Evolutionary conservation across 2,329 filamentous ascomycete species (phyloP).

Genomic region (Hypoxylon rubiginosum): DNA sequence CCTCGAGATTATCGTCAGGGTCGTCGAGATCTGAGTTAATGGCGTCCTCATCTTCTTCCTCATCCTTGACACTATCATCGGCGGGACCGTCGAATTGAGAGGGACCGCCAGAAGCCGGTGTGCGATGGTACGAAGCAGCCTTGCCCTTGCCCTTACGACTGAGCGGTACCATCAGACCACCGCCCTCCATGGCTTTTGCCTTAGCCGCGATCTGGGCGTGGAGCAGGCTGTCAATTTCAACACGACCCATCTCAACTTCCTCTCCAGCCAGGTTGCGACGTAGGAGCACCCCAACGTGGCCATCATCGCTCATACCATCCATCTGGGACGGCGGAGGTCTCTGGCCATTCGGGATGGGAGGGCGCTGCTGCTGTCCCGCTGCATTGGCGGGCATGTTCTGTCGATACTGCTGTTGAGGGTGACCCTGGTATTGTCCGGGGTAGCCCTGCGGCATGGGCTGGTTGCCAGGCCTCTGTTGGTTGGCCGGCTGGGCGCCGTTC

Average conservation of each 20-base stretch:
- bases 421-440: slow-evolving; percentile 46
- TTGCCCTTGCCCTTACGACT: slow-evolving; percentile 64
- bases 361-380: slow-evolving; percentile 51
- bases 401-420: slow-evolving; percentile 51
- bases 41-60: slow-evolving; percentile 85
- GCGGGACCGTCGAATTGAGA: slow-evolving; percentile 71
- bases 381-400: slow-evolving; percentile 38
- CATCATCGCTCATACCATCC: slow-evolving; percentile 77
- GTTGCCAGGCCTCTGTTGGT: slow-evolving; percentile 46
- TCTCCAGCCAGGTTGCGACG: slow-evolving; percentile 67
- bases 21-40: slow-evolving; percentile 99
- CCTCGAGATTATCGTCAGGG: slow-evolving; percentile 85
- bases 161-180: slow-evolving; percentile 80
- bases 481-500: slow-evolving; percentile 45
- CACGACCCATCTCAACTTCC: slow-evolving; percentile 67
- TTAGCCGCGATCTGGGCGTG: slow-evolving; percentile 75
- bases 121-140: slow-evolving; percentile 46
- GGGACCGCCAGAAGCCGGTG: slow-evolving; percentile 50
- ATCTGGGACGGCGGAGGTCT: slow-evolving; percentile 70
- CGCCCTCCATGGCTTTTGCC: slow-evolving; percentile 79
- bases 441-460: slow-evolving; percentile 45
- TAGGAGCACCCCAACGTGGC: slow-evolving; percentile 71
- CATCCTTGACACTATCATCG: slow-evolving; percentile 67
- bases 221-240: slow-evolving; percentile 77
- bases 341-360: slow-evolving; percentile 58